Evolutionary conservation across 371 early-diverging fungal species (phyloP).

Genomic region (Mucor indicus): DNA sequence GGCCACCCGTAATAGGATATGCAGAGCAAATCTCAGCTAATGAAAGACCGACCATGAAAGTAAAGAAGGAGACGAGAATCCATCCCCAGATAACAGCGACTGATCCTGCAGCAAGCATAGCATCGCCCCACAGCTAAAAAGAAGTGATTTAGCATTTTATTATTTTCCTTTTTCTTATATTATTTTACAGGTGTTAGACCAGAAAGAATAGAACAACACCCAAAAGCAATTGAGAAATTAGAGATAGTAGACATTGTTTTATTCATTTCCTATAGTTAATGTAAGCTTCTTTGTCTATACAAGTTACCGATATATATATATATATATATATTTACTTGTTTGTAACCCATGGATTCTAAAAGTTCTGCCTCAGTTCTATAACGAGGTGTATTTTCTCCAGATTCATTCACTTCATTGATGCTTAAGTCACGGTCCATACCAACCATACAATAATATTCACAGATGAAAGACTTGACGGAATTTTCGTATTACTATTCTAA

Average conservation of each 20-base stretch:
- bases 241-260: constrained; percentile 63
- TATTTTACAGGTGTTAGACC: constrained; percentile 61
- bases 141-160: no score
- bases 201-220: constrained; percentile 59
- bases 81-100: constrained; percentile 71
- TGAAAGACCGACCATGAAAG: constrained; percentile 63
- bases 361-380: constrained; percentile 40
- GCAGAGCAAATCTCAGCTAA: constrained; percentile 78
- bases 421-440: constrained; percentile 25
- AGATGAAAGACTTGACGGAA: constrained; percentile 1
- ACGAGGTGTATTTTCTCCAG: constrained; percentile 22
- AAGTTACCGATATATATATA: no score
- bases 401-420: constrained; percentile 25
- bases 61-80: constrained; percentile 61
- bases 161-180: no score
- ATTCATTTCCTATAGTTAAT: constrained; percentile 67
- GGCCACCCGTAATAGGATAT: constrained; percentile 65
- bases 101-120: constrained; percentile 68
- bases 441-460: constrained; percentile 16
- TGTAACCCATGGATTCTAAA: constrained; percentile 55
- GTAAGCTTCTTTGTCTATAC: no score
- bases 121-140: constrained; percentile 54
- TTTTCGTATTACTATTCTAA: no score
- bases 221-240: constrained; percentile 64
- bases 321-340: constrained; percentile 51